Percentiles rank a stretch among this genome's conserved stretches.
Conservation (phyloP, 2,329 filamentous ascomycete species). For the Aureobasidium melanogenum region DNA sequence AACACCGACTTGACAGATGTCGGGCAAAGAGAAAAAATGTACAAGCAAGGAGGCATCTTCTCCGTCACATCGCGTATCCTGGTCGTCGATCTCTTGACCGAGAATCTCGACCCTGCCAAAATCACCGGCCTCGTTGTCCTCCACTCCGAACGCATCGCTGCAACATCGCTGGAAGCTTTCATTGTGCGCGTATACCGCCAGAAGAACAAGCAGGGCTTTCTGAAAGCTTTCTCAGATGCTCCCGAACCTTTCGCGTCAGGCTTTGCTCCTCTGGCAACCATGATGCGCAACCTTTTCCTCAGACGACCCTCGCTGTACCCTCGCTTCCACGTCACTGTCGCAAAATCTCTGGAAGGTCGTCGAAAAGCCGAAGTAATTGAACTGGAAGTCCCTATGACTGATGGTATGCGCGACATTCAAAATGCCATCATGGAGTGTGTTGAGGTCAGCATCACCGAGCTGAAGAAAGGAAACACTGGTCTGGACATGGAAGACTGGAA, state of each 20-base stretch:
- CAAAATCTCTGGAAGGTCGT: constrained; percentile 79
- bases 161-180: constrained; percentile 88
- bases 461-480: constrained; percentile 83
- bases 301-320: constrained; percentile 86
- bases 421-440: constrained; percentile 93
- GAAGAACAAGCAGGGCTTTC: constrained; percentile 85
- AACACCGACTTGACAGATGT: constrained; percentile 93
- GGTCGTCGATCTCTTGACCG: constrained; percentile 86
- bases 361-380: constrained; percentile 96
- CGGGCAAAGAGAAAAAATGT: constrained; percentile 81
- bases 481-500: constrained; percentile 98
- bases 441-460: constrained; percentile 84
- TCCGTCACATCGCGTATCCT: constrained; percentile 93
- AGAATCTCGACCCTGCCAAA: constrained; percentile 68
- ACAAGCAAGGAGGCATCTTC: constrained; percentile 79
- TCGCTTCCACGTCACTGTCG: constrained; percentile 84
- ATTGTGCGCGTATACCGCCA: constrained; percentile 90
- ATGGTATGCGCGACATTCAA: constrained; percentile 86
- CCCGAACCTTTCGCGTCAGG: constrained; percentile 84
- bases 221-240: constrained; percentile 92
- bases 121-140: constrained; percentile 81
- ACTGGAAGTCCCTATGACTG: constrained; percentile 91
- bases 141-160: constrained; percentile 77
- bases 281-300: constrained; percentile 88
- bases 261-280: constrained; percentile 78